phyloP scores from a whole-genome alignment of 2,329 filamentous ascomycete species.

The Myotisia sp. region DNA sequence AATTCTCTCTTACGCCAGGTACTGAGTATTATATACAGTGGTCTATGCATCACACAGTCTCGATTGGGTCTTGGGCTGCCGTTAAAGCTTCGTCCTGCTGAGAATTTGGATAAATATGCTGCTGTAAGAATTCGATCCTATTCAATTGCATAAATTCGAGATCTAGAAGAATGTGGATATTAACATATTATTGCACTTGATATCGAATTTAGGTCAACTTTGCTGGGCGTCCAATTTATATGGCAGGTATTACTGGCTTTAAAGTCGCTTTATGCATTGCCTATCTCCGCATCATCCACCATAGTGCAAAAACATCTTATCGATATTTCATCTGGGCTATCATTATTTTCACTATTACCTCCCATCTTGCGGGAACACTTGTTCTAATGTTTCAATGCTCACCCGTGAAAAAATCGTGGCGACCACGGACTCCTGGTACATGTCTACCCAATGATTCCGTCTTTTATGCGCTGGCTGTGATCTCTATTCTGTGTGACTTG shows the following conservation, averaged over 20 bases:
- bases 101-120: constrained; percentile 34
- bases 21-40: constrained; percentile 38
- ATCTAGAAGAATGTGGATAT: too few species aligned
- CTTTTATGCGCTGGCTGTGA: constrained; percentile 39
- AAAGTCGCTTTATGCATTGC: constrained; percentile 42
- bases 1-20: too few species aligned
- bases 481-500: constrained; percentile 40
- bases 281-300: constrained; percentile 38
- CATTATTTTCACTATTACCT: constrained; percentile 32
- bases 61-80: constrained; percentile 41
- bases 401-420: constrained; percentile 39
- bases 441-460: constrained; percentile 36
- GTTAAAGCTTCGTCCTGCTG: constrained; percentile 30
- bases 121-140: too few species aligned
- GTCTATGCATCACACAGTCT: constrained; percentile 38
- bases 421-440: constrained; percentile 25
- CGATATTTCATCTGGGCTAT: constrained; percentile 33
- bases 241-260: constrained; percentile 43
- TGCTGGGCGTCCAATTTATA: constrained; percentile 41
- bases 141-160: too few species aligned
- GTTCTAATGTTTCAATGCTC: constrained; percentile 38
- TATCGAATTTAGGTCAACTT: constrained; percentile 35
- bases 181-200: not conserved
- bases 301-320: constrained; percentile 35
- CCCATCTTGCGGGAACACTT: constrained; percentile 37